Base-by-base conservation (phyloP, 2,329 filamentous ascomycete species). In the Pseudogymnoascus sp. region DNA sequence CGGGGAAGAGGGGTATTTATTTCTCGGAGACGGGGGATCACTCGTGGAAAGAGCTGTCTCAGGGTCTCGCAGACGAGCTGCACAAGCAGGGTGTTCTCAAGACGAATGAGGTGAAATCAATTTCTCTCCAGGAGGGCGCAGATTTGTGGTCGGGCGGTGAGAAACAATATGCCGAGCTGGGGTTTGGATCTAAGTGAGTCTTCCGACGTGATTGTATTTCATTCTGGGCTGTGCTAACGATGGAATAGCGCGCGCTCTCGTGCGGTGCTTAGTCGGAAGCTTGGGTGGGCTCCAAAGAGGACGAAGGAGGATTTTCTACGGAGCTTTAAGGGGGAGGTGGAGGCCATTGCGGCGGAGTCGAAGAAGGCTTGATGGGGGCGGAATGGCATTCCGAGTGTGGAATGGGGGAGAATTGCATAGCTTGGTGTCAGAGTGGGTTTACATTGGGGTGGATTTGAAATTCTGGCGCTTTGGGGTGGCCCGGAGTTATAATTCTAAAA, bases 21-120 rank as follows among this genome's bases (percentile, higher is more conserved):
- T 82, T 82, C 67, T 72, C 72, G 13, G 75, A 73, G 8, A 77
- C 74, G 0, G 78, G 77, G 0, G 69, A 69, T 3, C 73, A 78
- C 65, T 71, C 70, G 1, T 82, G 78, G 78, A 68, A 65, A 10
- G 73, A 76, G 5, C 64, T 80, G 3, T 72, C 75, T 1, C 67
- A 75, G 36, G 66, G 68, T 1, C 71, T 79, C 4, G 77, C 73
- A 0, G 70, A 73, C 1, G 73, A 71, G 2, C 74, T 73, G 1
- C 65, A 69, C 10, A 68, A 69, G 23, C 65, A 73, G 2, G 75
- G 75, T 0, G 65, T 65, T 9, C 64, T 80, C 38, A 63, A 70
- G 31, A 71, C 72, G 3, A 64, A 65, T 1, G 63, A 71, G 15
- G 68, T 76, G 1, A 66, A 69, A 15, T 66, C 65, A 13, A 63